Percentiles rank a stretch among this genome's conserved stretches.
Conservation (phyloP, 495 filamentous ascomycete species). For the Penicillium maclennaniae region DNA sequence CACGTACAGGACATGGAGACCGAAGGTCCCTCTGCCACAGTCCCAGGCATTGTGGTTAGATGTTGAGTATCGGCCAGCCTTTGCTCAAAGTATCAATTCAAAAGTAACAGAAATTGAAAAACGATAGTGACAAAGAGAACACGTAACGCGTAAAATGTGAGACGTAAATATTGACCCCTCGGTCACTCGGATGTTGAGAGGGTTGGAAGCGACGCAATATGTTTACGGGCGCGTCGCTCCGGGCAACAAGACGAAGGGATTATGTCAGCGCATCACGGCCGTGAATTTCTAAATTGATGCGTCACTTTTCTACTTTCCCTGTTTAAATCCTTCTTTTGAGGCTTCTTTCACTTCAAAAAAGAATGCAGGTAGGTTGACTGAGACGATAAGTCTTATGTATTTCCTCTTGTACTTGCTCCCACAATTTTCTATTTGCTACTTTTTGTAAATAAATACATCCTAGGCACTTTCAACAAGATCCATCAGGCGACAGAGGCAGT, state of each 20-base stretch:
- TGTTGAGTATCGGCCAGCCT: conserved; percentile 42
- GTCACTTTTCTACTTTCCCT: neutral
- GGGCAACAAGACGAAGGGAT: conserved; percentile 34
- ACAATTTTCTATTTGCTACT: no score
- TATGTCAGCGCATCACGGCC: conserved; percentile 7
- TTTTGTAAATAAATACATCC: no score
- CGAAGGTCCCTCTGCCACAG: conserved; percentile 57
- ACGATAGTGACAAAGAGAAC: conserved; percentile 8
- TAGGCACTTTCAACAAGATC: no score
- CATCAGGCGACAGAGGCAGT: no score
- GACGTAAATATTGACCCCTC: conserved; percentile 22
- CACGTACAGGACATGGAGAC: conserved; percentile 61
- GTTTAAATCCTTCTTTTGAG: neutral
- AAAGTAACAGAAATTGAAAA: conserved; percentile 11
- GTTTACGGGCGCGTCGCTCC: conserved; percentile 47
- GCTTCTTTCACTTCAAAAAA: neutral
- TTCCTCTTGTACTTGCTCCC: neutral
- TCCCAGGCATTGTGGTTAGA: conserved; percentile 55
- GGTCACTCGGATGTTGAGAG: conserved; percentile 28
- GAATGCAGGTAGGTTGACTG: neutral
- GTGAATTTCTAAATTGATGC: conserved; percentile 4
- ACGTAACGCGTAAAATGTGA: conserved; percentile 13
- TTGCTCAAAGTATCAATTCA: conserved; percentile 32
- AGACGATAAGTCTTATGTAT: neutral
- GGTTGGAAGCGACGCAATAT: conserved; percentile 16